phyloP scores from a whole-genome alignment of 1,284 basidiomycete genomes.

The Leccinum solheimii region DNA sequence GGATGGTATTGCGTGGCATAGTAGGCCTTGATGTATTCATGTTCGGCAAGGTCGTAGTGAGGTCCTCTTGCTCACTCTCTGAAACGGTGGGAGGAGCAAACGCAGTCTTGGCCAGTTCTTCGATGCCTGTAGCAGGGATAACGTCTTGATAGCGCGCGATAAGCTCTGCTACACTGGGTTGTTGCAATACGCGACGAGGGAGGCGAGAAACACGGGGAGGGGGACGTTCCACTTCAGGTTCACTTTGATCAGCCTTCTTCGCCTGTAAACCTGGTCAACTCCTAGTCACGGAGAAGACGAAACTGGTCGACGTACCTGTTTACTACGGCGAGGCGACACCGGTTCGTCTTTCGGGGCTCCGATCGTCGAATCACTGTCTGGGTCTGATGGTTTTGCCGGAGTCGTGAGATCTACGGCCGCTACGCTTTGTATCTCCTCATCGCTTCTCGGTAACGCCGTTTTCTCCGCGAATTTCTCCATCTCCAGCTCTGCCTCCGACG shows the following conservation, averaged over 20 bases:
- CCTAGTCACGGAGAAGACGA: background rate
- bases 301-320: slow-evolving; percentile 28
- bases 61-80: slow-evolving; percentile 72
- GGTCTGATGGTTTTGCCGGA: slow-evolving; percentile 45
- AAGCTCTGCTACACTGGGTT: slow-evolving; percentile 78
- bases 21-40: slow-evolving; percentile 29
- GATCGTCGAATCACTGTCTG: slow-evolving; percentile 89
- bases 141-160: slow-evolving; percentile 82
- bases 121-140: slow-evolving; percentile 67
- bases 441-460: slow-evolving; percentile 20
- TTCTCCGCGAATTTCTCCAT: slow-evolving; percentile 30
- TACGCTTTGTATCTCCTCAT: slow-evolving; percentile 18
- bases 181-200: slow-evolving; percentile 61
- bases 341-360: slow-evolving; percentile 60
- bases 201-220: slow-evolving; percentile 57
- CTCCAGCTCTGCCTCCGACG: slow-evolving; percentile 51
- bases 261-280: slow-evolving; percentile 13
- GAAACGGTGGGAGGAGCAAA: slow-evolving; percentile 56
- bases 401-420: slow-evolving; percentile 9
- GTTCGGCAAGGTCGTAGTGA: slow-evolving; percentile 29
- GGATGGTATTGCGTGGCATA: slow-evolving; percentile 39
- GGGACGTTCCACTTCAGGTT: slow-evolving; percentile 18
- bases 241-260: slow-evolving; percentile 24
- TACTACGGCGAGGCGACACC: slow-evolving; percentile 21
- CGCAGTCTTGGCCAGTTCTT: slow-evolving; percentile 68